phyloP scores from a whole-genome alignment of 2,329 filamentous ascomycete genomes.

The Aspergillus viridinutans region DNA sequence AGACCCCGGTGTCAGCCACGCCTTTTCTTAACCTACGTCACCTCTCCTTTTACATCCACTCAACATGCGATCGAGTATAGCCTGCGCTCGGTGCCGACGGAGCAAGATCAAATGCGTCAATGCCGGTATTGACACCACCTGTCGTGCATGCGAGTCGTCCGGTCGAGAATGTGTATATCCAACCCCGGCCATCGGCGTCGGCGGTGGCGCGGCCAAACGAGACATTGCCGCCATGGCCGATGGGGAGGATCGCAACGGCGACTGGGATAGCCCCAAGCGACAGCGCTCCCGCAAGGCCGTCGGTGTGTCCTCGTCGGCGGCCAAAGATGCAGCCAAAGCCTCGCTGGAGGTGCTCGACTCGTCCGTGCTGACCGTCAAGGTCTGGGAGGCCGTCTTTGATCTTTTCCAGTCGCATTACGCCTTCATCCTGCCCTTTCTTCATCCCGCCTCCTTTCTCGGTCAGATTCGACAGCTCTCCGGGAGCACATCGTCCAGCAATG shows the following conservation, averaged over 20 bases:
- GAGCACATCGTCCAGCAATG: constrained; percentile 12
- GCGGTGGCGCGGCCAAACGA: constrained; percentile 31
- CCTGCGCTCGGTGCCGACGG: constrained; percentile 69
- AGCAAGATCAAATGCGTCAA: constrained; percentile 89
- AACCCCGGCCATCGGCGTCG: constrained; percentile 36
- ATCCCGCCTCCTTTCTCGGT: constrained; percentile 51
- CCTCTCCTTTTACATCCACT: not conserved
- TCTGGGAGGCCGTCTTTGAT: constrained; percentile 56
- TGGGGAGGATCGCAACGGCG: constrained; percentile 37
- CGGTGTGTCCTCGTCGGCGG: constrained; percentile 23
- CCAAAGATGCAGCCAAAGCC: constrained; percentile 30
- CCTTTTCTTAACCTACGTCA: constrained; percentile 1
- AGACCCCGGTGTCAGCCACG: not conserved
- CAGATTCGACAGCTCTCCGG: constrained; percentile 42
- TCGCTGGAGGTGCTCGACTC: constrained; percentile 47
- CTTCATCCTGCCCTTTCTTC: constrained; percentile 54
- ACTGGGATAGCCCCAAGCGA: constrained; percentile 42
- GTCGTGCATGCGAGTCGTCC: constrained; percentile 68
- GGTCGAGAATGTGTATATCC: constrained; percentile 72
- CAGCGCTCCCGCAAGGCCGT: constrained; percentile 36
- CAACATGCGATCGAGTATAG: constrained; percentile 71
- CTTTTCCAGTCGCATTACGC: constrained; percentile 57
- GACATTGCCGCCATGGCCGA: constrained; percentile 34
- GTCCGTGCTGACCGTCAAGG: constrained; percentile 47
- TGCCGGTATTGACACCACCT: constrained; percentile 65